Base-by-base conservation (phyloP, 306 rosid species). In the Dryas octopetala region DNA sequence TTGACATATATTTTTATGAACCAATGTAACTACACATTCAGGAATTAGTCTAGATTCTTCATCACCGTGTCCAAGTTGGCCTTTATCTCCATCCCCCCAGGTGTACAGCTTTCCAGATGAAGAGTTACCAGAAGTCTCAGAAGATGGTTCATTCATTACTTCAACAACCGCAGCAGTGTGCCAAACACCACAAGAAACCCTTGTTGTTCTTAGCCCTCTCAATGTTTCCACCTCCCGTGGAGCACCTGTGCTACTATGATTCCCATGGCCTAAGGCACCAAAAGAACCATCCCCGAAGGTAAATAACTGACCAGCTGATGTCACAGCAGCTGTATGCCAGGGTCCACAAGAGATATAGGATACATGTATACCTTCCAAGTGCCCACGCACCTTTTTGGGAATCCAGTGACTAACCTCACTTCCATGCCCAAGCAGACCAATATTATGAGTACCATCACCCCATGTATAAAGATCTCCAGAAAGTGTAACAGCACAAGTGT, bases 251-350 rank as follows among this genome's bases (percentile, higher is more conserved):
- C 89, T 84, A 76, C 78, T 79, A 74, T 46, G 86, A 87, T 91
- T 91, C 77, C 97, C 98, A 75, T 90, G 98, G 70, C 98, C 98
- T 54, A 95, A 88, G 86, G 96, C 95, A 67, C 97, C 98, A 78
- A 95, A 95, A 57, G 97, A 85, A 78, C 97, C 98, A 79, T 95
- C 98, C n/a, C 98, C 98, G 81, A 90, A 95, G 68, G 98, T 95
- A 82, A 95, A 90, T 84, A 95, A 71, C 86, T 81, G 91, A 55
- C 98, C 97, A 66, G 90, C 81, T 80, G 97, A 91, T 71, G 97
- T 87, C 82, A 89, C 91, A 75, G 82, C 80, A 62, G 97, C 98
- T 51, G 97, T 95, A 85, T 95, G 98, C 97, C 98, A 95, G 55
- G 90, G 89, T 75, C 98, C 98, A 69, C 98, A 95, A 65, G 98